Percentiles rank a stretch among this genome's conserved stretches.
Conservation (phyloP, 257 asterid genomes). For the Ilex aquifolium region DNA sequence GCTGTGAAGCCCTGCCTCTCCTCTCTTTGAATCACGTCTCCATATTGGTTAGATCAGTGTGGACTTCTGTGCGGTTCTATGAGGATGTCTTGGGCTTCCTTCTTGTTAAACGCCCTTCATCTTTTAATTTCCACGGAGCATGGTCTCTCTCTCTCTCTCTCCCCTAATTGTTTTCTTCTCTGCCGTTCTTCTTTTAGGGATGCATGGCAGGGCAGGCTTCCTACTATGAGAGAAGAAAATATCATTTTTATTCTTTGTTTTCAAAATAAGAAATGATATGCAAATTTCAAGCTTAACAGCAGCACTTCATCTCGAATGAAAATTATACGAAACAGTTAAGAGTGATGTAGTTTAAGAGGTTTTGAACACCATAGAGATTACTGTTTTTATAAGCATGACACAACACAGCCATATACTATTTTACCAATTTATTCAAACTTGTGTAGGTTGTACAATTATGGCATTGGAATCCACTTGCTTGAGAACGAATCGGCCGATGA, state of each 20-base stretch:
- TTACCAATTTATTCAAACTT: neutral
- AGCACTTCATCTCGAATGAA: no score
- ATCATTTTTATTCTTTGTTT: no score
- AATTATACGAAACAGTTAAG: no score
- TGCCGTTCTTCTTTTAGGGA: neutral
- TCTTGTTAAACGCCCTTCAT: conserved; percentile 36
- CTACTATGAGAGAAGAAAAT: no score
- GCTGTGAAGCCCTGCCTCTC: conserved; percentile 27
- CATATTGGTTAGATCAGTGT: conserved; percentile 20
- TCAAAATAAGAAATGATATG: neutral
- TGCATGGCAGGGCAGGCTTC: neutral
- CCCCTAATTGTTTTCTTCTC: neutral
- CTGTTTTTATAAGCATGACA: neutral
- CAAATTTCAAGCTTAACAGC: no score
- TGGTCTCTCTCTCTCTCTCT: conserved; percentile 17
- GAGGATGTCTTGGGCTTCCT: conserved; percentile 32
- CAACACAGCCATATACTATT: no score
- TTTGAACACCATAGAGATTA: no score
- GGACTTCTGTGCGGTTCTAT: conserved; percentile 26
- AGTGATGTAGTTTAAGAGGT: no score
- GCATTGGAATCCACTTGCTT: conserved; percentile 37
- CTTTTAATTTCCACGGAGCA: conserved; percentile 32
- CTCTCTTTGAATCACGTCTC: conserved; percentile 36
- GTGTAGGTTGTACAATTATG: conserved; percentile 34
- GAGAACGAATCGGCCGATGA: conserved; percentile 17